A percentile compares a stretch with the other conserved stretches of the same genome.
phyloP scores from a whole-genome alignment of 2,329 filamentous ascomycete species.

The Botrytis deweyae region DNA sequence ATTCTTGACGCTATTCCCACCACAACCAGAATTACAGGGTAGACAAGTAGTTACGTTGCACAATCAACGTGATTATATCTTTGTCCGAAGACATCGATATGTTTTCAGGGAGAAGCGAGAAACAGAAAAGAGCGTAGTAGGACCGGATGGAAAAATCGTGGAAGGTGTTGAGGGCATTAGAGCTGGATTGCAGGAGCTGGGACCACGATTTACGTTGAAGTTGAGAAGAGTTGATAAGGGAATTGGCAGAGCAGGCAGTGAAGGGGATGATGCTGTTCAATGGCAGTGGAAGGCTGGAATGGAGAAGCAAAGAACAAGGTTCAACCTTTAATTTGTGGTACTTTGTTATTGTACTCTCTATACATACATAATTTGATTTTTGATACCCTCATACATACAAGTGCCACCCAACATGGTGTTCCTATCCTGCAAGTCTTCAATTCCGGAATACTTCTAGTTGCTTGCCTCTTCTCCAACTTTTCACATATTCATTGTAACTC shows the following conservation, averaged over 20 bases:
- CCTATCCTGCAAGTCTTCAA: no score
- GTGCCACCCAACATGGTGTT: not conserved
- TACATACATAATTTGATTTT: slow-evolving; percentile 32
- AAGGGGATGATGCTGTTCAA: slow-evolving; percentile 50
- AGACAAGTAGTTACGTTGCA: slow-evolving; percentile 89
- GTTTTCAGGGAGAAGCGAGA: slow-evolving; percentile 85
- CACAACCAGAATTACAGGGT: slow-evolving; percentile 78
- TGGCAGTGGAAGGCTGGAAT: slow-evolving; percentile 97
- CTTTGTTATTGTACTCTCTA: not conserved
- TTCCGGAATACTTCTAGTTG: not conserved
- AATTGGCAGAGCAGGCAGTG: slow-evolving; percentile 66
- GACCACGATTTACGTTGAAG: slow-evolving; percentile 82
- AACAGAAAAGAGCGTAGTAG: slow-evolving; percentile 83
- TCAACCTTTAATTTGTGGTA: slow-evolving; percentile 69
- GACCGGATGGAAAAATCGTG: slow-evolving; percentile 77
- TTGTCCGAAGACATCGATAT: slow-evolving; percentile 86
- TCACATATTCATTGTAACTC: not conserved
- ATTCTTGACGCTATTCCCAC: slow-evolving; percentile 77
- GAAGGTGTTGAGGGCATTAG: slow-evolving; percentile 83
- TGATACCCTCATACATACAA: slow-evolving; percentile 28
- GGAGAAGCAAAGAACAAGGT: slow-evolving; percentile 92
- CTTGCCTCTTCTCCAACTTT: not conserved
- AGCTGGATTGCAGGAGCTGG: slow-evolving; percentile 86
- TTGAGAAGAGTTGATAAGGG: slow-evolving; percentile 88
- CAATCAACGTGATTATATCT: slow-evolving; percentile 96